These are phyloP conservation scores for Pluteus cervinus DNA, from an alignment of 768 basidiomycete species.

Conservation along the genomic window DNA sequence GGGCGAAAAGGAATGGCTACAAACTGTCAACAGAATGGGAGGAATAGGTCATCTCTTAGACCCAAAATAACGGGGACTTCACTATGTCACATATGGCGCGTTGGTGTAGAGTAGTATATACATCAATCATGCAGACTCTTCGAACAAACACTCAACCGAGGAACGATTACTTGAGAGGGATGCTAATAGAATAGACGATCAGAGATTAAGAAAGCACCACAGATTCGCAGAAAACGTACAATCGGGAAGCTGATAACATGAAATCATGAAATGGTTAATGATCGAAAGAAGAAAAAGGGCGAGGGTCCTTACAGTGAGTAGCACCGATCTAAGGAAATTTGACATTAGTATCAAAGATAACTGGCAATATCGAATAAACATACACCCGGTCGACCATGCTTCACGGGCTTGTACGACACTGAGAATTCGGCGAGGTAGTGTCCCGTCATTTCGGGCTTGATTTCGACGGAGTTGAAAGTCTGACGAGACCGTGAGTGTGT, in stretches of 20 bases:
- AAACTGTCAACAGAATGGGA: too few relatives aligned
- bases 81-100: too few relatives aligned
- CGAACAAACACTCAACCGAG: too few relatives aligned
- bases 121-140: too few relatives aligned
- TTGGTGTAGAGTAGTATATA: too few relatives aligned
- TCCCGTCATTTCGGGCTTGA: slow-evolving; percentile 99
- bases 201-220: slow-evolving; percentile 7
- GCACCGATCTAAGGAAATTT: slow-evolving; percentile 67
- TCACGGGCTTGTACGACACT: slow-evolving; percentile 96
- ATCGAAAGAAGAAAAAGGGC: neutral
- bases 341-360: slow-evolving; percentile 6
- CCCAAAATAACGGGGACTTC: too few relatives aligned
- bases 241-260: slow-evolving; percentile 58
- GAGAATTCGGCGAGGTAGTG: slow-evolving; percentile 99
- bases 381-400: slow-evolving; percentile 99
- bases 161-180: slow-evolving; percentile 87
- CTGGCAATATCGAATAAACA: slow-evolving; percentile 26
- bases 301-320: slow-evolving; percentile 65
- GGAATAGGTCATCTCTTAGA: too few relatives aligned
- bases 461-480: slow-evolving; percentile 96
- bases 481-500: slow-evolving; percentile 19
- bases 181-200: slow-evolving; percentile 35
- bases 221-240: slow-evolving; percentile 39
- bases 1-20: too few relatives aligned
- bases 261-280: slow-evolving; percentile 7